Percentiles rank a stretch among this genome's conserved stretches.
These are phyloP conservation scores for Pharus latifolius DNA, from an alignment of 176 grass and related monocot genomes.

Conservation along the genomic window DNA sequence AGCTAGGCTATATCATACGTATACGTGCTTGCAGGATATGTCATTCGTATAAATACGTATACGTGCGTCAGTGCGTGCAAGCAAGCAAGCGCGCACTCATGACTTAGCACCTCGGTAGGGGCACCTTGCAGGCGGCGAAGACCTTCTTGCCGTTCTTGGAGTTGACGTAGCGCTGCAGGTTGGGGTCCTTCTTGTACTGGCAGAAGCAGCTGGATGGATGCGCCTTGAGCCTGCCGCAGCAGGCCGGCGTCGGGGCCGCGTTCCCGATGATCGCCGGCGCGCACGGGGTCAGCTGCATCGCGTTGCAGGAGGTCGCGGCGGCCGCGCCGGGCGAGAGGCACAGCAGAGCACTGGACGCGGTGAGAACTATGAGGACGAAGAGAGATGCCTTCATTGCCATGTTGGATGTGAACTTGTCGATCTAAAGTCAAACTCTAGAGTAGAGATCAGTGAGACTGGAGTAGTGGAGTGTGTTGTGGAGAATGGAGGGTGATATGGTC, in stretches of 20 bases:
- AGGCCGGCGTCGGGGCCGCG: conserved; percentile 34
- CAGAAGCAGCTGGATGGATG: conserved; percentile 76
- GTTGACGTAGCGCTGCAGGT: conserved; percentile 68
- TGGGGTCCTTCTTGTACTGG: conserved; percentile 72
- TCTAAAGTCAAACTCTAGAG: no score
- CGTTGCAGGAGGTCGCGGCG: conserved; percentile 37
- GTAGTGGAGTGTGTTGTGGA: not conserved
- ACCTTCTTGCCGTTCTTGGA: conserved; percentile 90
- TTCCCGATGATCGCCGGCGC: conserved; percentile 54
- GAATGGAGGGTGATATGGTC: not conserved
- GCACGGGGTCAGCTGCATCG: conserved; percentile 64
- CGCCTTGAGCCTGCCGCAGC: conserved; percentile 67
- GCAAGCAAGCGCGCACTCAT: not conserved
- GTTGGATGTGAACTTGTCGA: no score
- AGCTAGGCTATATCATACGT: not conserved
- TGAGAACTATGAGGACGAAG: conserved; percentile 9
- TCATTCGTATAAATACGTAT: not conserved
- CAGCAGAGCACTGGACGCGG: not conserved
- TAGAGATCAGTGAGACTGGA: not conserved
- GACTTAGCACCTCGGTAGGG: conserved; percentile 28
- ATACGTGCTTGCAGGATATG: not conserved
- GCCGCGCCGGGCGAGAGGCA: not conserved
- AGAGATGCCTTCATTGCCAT: conserved; percentile 15
- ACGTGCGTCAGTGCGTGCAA: not conserved
- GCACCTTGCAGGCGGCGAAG: conserved; percentile 34